Evolutionary conservation across 495 filamentous ascomycete species (phyloP).

Genomic region (Hapsidospora chrysogenum): DNA sequence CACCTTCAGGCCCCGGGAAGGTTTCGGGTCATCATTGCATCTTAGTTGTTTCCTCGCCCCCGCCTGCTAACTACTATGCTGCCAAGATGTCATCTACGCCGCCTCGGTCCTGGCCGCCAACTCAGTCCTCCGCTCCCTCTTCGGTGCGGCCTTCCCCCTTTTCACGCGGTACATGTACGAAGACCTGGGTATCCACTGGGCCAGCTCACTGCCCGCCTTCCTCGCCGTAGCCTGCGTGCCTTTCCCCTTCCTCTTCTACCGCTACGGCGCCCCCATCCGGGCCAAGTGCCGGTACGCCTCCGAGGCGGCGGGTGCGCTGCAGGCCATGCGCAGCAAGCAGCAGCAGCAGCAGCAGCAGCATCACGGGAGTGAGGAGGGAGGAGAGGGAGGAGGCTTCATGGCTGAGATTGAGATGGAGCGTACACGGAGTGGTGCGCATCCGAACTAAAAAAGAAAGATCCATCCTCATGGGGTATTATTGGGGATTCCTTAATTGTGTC

Average conservation of each 20-base stretch:
- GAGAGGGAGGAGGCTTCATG: conserved; percentile 4
- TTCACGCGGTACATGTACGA: conserved; percentile 68
- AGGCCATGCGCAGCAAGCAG: conserved; percentile 7
- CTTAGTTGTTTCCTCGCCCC: no score
- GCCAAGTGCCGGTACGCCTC: conserved; percentile 59
- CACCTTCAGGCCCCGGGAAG: no score
- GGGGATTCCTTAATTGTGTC: no score
- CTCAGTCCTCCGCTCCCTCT: conserved; percentile 43
- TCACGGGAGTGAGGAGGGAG: conserved; percentile 1
- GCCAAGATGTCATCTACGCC: conserved; percentile 53
- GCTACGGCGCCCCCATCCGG: conserved; percentile 51
- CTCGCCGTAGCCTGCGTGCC: conserved; percentile 59
- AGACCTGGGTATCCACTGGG: conserved; percentile 69
- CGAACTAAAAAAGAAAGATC: no score
- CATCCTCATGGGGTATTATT: no score
- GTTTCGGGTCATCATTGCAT: no score
- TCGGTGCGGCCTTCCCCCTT: conserved; percentile 73
- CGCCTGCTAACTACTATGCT: neutral
- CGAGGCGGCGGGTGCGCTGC: conserved; percentile 39
- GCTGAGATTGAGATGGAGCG: neutral
- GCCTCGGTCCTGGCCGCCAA: conserved; percentile 69
- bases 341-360: neutral
- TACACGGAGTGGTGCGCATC: neutral
- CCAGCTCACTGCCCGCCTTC: conserved; percentile 60
- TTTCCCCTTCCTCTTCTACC: conserved; percentile 68